phyloP scores from a whole-genome alignment of 2,329 filamentous ascomycete genomes.

The Diaporthe sp. region DNA sequence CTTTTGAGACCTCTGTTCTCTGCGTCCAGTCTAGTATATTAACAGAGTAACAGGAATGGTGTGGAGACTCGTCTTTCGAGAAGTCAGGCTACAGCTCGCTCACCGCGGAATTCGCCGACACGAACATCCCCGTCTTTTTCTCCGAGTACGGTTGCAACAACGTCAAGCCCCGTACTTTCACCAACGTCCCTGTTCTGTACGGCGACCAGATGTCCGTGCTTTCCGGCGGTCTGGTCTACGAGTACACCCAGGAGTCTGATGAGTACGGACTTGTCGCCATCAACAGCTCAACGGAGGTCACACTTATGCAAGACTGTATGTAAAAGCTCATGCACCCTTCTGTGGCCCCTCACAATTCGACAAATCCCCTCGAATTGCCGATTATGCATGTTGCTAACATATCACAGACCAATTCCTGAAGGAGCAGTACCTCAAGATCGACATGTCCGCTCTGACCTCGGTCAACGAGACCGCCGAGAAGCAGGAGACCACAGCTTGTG shows the following conservation, averaged over 20 bases:
- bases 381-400: not conserved
- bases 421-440: slow-evolving; percentile 78
- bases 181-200: slow-evolving; percentile 79
- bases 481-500: slow-evolving; percentile 72
- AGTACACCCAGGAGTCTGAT: slow-evolving; percentile 78
- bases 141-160: slow-evolving; percentile 83
- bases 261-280: slow-evolving; percentile 73
- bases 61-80: slow-evolving; percentile 65
- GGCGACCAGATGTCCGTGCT: slow-evolving; percentile 74
- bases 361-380: too few relatives aligned
- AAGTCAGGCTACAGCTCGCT: slow-evolving; percentile 53
- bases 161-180: slow-evolving; percentile 75
- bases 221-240: slow-evolving; percentile 82
- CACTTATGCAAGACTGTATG: slow-evolving; percentile 69
- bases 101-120: slow-evolving; percentile 72
- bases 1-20: not conserved
- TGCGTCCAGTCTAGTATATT: not conserved
- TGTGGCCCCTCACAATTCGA: too few relatives aligned
- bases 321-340: slow-evolving; percentile 48
- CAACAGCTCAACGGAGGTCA: slow-evolving; percentile 67
- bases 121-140: slow-evolving; percentile 81
- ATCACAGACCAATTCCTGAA: slow-evolving; percentile 70
- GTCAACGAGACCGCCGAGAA: slow-evolving; percentile 69
- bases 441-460: slow-evolving; percentile 74
- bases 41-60: slow-evolving; percentile 61